Conservation (phyloP, 2,329 filamentous ascomycete genomes). For the Penicillium sp. region DNA sequence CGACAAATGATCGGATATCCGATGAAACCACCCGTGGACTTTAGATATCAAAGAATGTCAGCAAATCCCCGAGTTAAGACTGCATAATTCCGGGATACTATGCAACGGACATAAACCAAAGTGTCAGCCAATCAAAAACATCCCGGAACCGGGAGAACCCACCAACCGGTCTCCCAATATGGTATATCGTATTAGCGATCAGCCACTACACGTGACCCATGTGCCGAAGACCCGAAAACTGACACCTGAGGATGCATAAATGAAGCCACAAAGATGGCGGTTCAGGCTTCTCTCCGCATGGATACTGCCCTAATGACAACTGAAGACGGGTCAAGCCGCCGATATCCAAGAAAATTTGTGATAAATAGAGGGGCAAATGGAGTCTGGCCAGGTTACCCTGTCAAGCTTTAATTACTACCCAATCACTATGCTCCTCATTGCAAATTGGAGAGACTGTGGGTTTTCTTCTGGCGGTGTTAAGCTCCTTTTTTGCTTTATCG, state of each 20-base stretch:
- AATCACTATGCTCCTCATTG: not conserved
- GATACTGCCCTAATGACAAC: not conserved
- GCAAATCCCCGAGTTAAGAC: not conserved
- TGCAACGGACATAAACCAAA: not conserved
- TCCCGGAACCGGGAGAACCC: not conserved
- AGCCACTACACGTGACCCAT: not conserved
- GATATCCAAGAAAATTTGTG: not conserved
- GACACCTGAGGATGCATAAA: conserved; percentile 3
- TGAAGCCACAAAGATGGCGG: not conserved
- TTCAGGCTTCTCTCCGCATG: not conserved
- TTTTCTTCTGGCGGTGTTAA: not conserved
- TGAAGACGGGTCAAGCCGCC: conserved; percentile 6
- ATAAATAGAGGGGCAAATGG: not conserved
- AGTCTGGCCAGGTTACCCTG: not conserved
- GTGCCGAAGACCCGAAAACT: conserved; percentile 7
- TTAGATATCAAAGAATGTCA: not conserved
- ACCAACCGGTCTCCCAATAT: not conserved
- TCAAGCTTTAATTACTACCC: conserved; percentile 2
- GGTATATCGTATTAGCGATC: not conserved
- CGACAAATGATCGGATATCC: not conserved
- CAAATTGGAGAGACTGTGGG: not conserved
- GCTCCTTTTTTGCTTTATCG: not conserved
- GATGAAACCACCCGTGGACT: too few relatives aligned
- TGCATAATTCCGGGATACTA: not conserved
- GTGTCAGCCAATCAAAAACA: not conserved